Base-by-base conservation (phyloP, 306 rosid species). In the Quercus gilva region DNA sequence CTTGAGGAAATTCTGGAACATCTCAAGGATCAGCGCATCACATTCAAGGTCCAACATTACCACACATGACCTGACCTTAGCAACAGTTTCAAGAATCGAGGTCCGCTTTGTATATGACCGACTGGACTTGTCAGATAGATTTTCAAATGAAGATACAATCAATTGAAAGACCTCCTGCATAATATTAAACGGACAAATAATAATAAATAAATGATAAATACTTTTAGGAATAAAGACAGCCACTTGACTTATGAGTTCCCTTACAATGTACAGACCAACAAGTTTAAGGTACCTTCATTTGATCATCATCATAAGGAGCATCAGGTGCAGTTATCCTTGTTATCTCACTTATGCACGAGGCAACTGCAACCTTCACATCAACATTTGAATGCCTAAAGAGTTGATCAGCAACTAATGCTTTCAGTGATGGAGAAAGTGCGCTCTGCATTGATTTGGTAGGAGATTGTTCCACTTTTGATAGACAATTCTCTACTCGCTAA, bases 241-340 rank as follows among this genome's bases (percentile, higher is more conserved):
- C 51, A 33, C 5, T 73, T 43, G 60, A 21, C 14, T 53, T 53
- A 25, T n/a, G 55, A 73, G 37, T 78, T 56, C 70, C 21, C 37
- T 21, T 25, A 12, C 57, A 19, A 25, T 43, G 6, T 28, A 43
- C 75, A 21, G 18, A 12, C 67, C 65, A 52, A 58, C 9, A 57
- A 12, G 61, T 70, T 61, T 58, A 51, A 61, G 63, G 33, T 73
- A 92, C 99, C 97, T 92, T 94, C 99, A 94, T 94, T 80, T 90
- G 91, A 51, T 89, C 97, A 77, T 94, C 99, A 65, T 87, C 92
- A 77, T 94, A 94, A 37, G 99, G 99, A 68, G 97, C 97, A 37
- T 94, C 99, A 49, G 99, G 97, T 61, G 99, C 99, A 57, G 94
- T 92, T 73, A 94, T 94, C 84, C 99, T 91, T 45, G 99, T 94